Percentiles rank a stretch among this genome's conserved stretches.
phyloP scores from a whole-genome alignment of 495 filamentous ascomycete genomes.

The Venustampulla echinocandica region DNA sequence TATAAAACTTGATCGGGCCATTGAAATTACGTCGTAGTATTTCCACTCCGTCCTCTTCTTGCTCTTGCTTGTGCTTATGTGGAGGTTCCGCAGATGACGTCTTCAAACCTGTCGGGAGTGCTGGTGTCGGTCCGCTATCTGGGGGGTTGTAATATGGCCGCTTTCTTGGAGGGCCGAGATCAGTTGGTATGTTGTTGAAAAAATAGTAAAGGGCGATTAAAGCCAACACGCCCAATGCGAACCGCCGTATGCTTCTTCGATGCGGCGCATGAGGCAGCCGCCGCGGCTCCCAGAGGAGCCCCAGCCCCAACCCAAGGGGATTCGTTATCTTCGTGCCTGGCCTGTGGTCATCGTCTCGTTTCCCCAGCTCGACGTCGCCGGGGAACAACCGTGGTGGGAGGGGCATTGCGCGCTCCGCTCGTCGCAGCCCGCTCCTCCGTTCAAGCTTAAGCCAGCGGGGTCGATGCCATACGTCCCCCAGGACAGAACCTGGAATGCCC shows the following conservation, averaged over 20 bases:
- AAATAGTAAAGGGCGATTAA: slow-evolving; percentile 42
- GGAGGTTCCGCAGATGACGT: not conserved
- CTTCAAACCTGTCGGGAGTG: not conserved
- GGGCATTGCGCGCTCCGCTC: too few species aligned
- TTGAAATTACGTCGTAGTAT: slow-evolving; percentile 38
- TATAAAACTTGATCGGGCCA: slow-evolving; percentile 47
- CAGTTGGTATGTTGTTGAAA: slow-evolving; percentile 43
- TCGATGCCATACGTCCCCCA: too few species aligned
- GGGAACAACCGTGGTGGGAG: slow-evolving; percentile 38
- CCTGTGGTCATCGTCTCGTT: slow-evolving; percentile 58
- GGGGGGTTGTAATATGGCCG: slow-evolving; percentile 13
- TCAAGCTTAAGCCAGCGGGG: too few species aligned
- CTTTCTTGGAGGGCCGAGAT: slow-evolving; percentile 9
- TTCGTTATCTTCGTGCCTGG: slow-evolving; percentile 20
- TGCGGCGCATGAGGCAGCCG: slow-evolving; percentile 9
- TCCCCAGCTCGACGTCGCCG: slow-evolving; percentile 60
- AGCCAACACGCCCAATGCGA: slow-evolving; percentile 33
- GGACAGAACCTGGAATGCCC: too few species aligned
- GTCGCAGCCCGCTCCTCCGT: too few species aligned
- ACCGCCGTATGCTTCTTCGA: slow-evolving; percentile 22
- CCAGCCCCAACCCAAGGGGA: too few species aligned
- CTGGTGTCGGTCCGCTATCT: not conserved
- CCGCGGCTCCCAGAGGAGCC: slow-evolving; percentile 13
- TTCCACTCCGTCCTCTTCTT: not conserved
- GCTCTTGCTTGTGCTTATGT: not conserved